phyloP scores from a whole-genome alignment of 139 green algal genomes.

The Klebsormidium nitens region DNA sequence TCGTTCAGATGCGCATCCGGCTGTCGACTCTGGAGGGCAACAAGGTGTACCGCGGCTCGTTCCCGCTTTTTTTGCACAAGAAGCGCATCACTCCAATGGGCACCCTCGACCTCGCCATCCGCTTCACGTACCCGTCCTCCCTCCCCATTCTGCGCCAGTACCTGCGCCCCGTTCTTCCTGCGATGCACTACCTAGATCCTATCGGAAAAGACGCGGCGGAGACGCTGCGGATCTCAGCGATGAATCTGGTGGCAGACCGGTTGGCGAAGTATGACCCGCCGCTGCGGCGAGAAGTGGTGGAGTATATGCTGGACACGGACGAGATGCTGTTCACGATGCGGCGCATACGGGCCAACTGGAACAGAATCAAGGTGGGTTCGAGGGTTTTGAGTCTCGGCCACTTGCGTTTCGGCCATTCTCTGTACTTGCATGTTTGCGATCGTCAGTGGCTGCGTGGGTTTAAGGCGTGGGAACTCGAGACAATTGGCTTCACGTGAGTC shows the following conservation, averaged over 20 bases:
- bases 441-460: neutral
- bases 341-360: constrained; percentile 11
- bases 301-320: constrained; percentile 17
- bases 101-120: constrained; percentile 19
- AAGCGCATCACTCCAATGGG: constrained; percentile 21
- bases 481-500: neutral
- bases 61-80: constrained; percentile 18
- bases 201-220: neutral
- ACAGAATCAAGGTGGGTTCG: constrained; percentile 16
- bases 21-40: constrained; percentile 16
- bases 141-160: neutral
- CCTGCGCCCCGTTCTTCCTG: neutral
- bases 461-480: neutral
- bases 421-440: neutral
- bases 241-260: neutral
- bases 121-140: constrained; percentile 4
- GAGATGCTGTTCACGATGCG: constrained; percentile 14
- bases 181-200: constrained; percentile 14
- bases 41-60: constrained; percentile 3
- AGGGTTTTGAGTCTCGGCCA: neutral
- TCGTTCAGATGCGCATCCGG: no score
- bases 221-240: neutral
- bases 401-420: neutral
- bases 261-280: constrained; percentile 3
- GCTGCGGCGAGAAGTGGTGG: constrained; percentile 1